Base-by-base conservation (phyloP, 768 basidiomycete genomes). In the Rhodotorula kratochvilovae region DNA sequence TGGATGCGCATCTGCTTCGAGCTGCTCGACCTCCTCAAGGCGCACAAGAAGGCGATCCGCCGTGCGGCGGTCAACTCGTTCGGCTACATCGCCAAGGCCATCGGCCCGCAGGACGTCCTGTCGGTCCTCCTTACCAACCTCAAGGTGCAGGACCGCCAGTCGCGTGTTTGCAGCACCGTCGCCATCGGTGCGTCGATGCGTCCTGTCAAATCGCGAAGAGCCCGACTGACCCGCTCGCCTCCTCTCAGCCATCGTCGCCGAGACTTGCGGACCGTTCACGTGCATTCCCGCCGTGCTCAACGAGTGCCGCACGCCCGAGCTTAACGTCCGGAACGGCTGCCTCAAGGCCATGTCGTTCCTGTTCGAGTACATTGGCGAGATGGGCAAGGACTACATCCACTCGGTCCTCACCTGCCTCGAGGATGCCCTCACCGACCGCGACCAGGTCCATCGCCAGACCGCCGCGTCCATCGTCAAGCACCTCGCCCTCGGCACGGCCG, bases 1-100 rank as follows among this genome's bases (percentile, higher is more conserved):
- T 98, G 95, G 96, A 99, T 99, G 96, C 89, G 96, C 79, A 98
- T 99, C 79, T 98, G 96, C 80, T 98, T 99, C 81, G 96, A 99
- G 79, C 83, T 99, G 45, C 86, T 99, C 61, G 96, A 98, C 78
- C 85, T 99, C 35, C 85, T 99, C 77, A 98, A 98, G 80, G 96
- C 96, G 16, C 96, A 99, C 84, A 99, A 99, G 84, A 97, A 97
- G 82, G 95, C 90, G 54, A 99, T 98, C 79, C 90, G 96, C 65
- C 91, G 95, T 79, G 96, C 95, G 1, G 95, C 96, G 31, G 96
- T 98, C 82, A 97, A n/a, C n/a, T n/a, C n/a, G n/a, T n/a, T n/a
- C n/a, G n/a, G n/a, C 77, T 99, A 99, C 76, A 99, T 99, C 73
- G 96, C 96, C 68, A 98, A 98, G 84, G 94, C 91, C 82, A 88